Evolutionary conservation across 257 asterid species (phyloP), one percentile per base, ranked within the genome.

Genomic region (Ophiorrhiza pumila): DNA sequence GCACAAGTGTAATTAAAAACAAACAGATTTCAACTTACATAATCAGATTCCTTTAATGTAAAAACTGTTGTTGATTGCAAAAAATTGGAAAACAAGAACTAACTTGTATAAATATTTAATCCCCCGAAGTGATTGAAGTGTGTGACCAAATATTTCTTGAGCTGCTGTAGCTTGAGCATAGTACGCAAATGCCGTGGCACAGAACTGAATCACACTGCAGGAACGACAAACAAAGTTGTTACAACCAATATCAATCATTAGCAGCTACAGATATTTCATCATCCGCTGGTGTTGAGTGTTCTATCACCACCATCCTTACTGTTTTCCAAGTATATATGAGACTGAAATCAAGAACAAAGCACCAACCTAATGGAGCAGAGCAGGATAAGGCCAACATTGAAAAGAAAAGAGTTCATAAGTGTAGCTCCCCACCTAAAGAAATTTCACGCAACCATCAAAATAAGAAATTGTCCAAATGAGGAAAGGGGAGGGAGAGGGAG

Each of bases 151-250:
- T 79, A 95, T 95, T 90, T 95, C 99, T 92, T 95, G 99, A 79
- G 99, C 99, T 43, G 99, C 98, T 62, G 99, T 95, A 42, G 98
- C 99, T 81, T 89, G 99, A 62, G 99, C 90, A 65, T 95, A 95
- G 75, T 90, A 95, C 59, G 88, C 99, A 79, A 95, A 95, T 31
- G 99, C 98, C 25, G 98, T 95, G 77, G 99, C 87, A 68, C 98
- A 92, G 83, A 95, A 95, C 87, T 92, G 99, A 85, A 95, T 95
- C 80, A 95, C 99, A 80, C 99, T 92, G 97, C 89, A 84, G 72
- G 9, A 22, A 72, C 69, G 65, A 65, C 58, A 65, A 73, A 22
- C 57, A 60, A 72, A 61, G 43, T 64, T 63, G 61, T 46, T 59
- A 61, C 41, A 7, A 50, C 31, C 75, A 60, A 65, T 49, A 34